Base-by-base conservation (phyloP, 805 yeast genomes). In the Hanseniaspora thailandica region DNA sequence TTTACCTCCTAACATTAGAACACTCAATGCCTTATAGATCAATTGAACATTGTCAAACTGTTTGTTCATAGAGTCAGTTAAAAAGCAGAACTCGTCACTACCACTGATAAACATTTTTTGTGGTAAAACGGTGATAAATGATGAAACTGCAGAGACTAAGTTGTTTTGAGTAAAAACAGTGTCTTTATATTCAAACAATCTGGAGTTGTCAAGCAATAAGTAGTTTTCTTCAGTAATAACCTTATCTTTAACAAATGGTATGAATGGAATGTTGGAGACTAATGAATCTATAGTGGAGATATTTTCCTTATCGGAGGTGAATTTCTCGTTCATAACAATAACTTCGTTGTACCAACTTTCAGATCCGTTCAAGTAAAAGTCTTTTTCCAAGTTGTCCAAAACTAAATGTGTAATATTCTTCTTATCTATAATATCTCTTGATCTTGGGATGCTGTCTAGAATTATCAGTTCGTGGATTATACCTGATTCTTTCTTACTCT, bases 81-180 rank as follows among this genome's bases (percentile, higher is more conserved):
- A 62, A n/a, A 71, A 56, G 1, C 65, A 52, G n/a, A 71, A 36
- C 52, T 57, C 50, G 56, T 73, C 70, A 13, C 58, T 55, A 15
- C 56, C 33, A 30, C 61, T 60, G 26, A 73, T 46, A 47, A 71
- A 76, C 39, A 72, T 66, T 10, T 63, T 69, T 8, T 67, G 45
- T 15, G 74, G 71, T 13, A 68, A 62, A 0, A 61, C 58, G 36
- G 63, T 68, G 4, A 72, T 66, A 23, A 75, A 67, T 1, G 83
- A 70, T 2, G 84, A 78, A 33, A 75, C 65, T 6, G 79, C 70
- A 57, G 81, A 74, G 4, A 78, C 74, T 39, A 79, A 62, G 57
- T 77, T 76, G 55, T 73, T 67, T 54, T 78, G 82, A 4, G 78
- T 72, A 59, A 74, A 78, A 12, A 66, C 58, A 1, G 67, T 64